Evolutionary conservation across 345 rosid species (phyloP), one percentile per base, ranked within the genome.

Genomic region (Lepidium africanum): DNA sequence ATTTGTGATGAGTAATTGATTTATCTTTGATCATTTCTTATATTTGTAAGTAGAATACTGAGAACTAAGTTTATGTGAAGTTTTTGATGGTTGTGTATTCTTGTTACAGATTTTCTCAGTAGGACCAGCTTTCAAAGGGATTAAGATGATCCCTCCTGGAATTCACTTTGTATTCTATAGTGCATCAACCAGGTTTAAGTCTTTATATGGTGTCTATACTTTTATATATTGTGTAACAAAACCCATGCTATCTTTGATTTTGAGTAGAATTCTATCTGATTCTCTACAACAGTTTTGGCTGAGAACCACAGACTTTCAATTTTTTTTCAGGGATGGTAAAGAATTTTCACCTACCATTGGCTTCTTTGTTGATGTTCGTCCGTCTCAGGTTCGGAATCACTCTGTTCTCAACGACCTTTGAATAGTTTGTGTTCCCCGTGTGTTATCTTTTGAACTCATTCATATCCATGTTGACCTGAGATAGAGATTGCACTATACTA

Each of bases 91-190:
- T 59, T 25, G 10, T 67, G 41, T n/a, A 9, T 38, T 32, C 43
- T 38, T 4, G 7, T 71, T 72, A 67, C 84, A 94, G 97, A 74
- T 89, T 42, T 86, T 86, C 41, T 72, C 83, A 1, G 88, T 82
- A 0, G 99, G 96, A 10, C 91, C 96, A 15, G 67, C 62, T 63
- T 94, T 91, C 68, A 86, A 83, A 78, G 99, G 99, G 40, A 81
- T 91, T 39, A 94, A 94, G 84, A 91, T 94, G 99, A 87, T 91
- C 63, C 97, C 99, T 43, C 91, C 96, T 40, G 97, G 97, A 37
- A 80, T 85, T 75, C 97, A 94, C 81, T 89, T 94, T 74, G 73
- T 89, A 2, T 94, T 77, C 68, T 94, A 87, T 48, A 84, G 95
- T 73, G 83, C 97, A 46, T 83, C 96, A 1, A 83, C 77, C 82